Evolutionary conservation across 306 rosid species (phyloP).

Genomic region (Spatholobus suberectus): DNA sequence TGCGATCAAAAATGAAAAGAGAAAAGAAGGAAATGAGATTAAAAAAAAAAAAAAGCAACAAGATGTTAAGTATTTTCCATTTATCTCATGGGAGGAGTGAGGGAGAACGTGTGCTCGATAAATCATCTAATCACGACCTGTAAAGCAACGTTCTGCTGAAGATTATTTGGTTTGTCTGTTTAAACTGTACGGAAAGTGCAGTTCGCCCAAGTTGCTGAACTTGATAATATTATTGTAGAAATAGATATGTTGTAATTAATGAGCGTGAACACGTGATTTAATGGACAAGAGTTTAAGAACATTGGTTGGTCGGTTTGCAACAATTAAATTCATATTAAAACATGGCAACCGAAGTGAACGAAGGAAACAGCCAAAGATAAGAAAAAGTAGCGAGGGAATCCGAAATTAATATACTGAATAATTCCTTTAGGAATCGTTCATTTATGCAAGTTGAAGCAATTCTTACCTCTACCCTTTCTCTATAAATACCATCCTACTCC

Average conservation of each 20-base stretch:
- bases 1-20: no score
- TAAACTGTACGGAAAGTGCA: neutral
- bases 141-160: neutral
- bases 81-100: neutral
- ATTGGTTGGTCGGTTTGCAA: conserved; percentile 27
- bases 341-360: conserved; percentile 22
- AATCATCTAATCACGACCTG: neutral
- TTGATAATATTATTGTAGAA: neutral
- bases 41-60: neutral
- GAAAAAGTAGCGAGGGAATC: conserved; percentile 29
- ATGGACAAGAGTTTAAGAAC: neutral
- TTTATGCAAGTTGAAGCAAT: conserved; percentile 46
- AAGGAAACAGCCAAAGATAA: conserved; percentile 38
- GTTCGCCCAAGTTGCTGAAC: neutral
- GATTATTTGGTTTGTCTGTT: neutral
- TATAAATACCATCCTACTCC: conserved; percentile 59
- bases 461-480: neutral
- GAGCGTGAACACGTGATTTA: neutral
- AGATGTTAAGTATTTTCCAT: neutral
- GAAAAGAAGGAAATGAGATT: neutral
- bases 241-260: neutral
- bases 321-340: conserved; percentile 29
- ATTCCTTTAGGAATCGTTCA: conserved; percentile 45
- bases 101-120: neutral
- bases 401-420: conserved; percentile 7